Evolutionary conservation across 1,139 yeast genomes (phyloP), one percentile per base, ranked within the genome.

Genomic region (Kodamaea sp.): DNA sequence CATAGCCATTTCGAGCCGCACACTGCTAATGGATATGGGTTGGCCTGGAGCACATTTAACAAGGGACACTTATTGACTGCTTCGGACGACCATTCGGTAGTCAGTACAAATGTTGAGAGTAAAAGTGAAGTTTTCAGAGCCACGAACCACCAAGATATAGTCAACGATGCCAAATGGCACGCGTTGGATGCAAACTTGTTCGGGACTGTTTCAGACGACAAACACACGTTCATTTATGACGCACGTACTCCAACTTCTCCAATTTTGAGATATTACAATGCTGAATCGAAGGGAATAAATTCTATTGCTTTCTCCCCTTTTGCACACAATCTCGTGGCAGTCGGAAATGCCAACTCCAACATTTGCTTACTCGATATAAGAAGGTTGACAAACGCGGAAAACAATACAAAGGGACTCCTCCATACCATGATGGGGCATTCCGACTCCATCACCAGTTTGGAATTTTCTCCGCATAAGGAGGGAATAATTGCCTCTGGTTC

Each of bases 361-460:
- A 72, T 83, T 29, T 75, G 74, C 37, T 54, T 85, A 23, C 71
- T 80, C 38, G 92, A 84, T 50, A 49, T 76, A 29, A 68, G 92
- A 48, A 68, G 70, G 26, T 53, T 78, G 20, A 43, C 61, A 2
- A 48, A 49, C 13, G 61, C 66, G 16, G 41, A 31, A 2, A 26
- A 39, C 4, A 37, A 32, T 7, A 35, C 42, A 4, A 26, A 41
- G 3, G 69, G 69, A 1, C 48, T 63, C 15, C 64, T 84, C 16
- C 92, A 84, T 53, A 72, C 82, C 3, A 81, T 85, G 79, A 72
- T 81, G 77, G 92, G 92, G 1, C 95, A 85, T 50, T 77, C 83
- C 4, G 86, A 76, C 26, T 64, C 85, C 3, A 76, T 85, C 27
- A 81, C 88, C 0, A 63, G 79, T 33, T 58, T 85, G 42, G 88